Conservation (phyloP, 345 rosid genomes). For the Populus simonii region DNA sequence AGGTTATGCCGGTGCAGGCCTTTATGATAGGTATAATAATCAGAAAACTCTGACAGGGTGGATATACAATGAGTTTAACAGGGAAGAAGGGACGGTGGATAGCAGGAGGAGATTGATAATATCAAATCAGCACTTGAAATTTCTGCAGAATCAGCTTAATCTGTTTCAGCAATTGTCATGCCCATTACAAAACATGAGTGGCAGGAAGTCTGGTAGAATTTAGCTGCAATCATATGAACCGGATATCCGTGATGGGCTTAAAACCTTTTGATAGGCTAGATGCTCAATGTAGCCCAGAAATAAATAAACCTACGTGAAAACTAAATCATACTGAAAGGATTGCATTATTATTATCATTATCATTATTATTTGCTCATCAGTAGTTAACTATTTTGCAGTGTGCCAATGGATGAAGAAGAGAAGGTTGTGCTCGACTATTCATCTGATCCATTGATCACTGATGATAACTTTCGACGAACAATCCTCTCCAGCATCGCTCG, state of each 20-base stretch:
- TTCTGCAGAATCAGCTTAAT: neutral
- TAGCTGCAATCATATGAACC: neutral
- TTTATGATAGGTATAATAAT: constrained; percentile 80
- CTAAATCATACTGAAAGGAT: neutral
- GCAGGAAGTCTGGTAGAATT: neutral
- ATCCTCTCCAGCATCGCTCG: constrained; percentile 75
- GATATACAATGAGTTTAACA: neutral
- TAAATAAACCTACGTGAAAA: neutral
- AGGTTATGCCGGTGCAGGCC: constrained; percentile 99
- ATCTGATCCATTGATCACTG: constrained; percentile 63
- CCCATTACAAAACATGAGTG: neutral
- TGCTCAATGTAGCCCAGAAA: no score
- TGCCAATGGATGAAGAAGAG: constrained; percentile 96
- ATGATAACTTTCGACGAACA: constrained; percentile 54
- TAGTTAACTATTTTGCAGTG: constrained; percentile 45
- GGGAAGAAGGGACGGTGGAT: neutral
- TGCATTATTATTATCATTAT: neutral
- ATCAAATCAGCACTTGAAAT: no score
- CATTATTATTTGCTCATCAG: neutral
- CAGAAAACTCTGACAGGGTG: neutral
- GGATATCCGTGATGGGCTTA: no score
- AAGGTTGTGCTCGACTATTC: constrained; percentile 73
- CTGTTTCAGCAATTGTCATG: neutral
- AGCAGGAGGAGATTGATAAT: no score
- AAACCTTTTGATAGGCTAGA: no score